Conservation (phyloP, 352 stramenopile species). For the Pythium dissimile region DNA sequence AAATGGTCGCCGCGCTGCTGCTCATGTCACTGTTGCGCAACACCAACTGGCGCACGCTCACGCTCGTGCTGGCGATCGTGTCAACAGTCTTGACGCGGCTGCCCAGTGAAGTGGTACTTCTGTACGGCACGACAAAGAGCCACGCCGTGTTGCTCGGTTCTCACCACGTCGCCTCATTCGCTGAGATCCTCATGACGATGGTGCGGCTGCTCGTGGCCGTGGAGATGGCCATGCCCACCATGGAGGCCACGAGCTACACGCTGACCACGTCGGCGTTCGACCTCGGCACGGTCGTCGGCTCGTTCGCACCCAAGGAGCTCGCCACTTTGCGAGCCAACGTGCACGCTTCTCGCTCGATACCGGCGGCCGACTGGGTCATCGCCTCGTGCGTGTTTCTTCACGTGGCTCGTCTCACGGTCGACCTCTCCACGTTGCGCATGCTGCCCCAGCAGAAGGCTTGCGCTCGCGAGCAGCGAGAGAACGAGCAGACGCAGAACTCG, state of each 20-base stretch:
- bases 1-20: constrained; percentile 5
- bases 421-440: not conserved
- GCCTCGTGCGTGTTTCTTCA: not conserved
- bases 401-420: not conserved
- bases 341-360: too few relatives aligned
- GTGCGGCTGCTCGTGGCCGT: constrained; percentile 4
- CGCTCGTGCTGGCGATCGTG: not conserved
- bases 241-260: constrained; percentile 12
- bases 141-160: not conserved
- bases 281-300: constrained; percentile 1
- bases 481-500: not conserved
- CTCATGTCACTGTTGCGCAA: constrained; percentile 11
- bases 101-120: constrained; percentile 4
- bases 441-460: constrained; percentile 3
- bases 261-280: constrained; percentile 4
- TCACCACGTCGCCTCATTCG: constrained; percentile 1
- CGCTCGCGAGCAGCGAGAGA: not conserved
- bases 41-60: constrained; percentile 16
- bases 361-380: not conserved
- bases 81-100: not conserved
- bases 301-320: not conserved
- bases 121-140: not conserved
- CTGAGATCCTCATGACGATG: not conserved
- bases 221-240: constrained; percentile 5
- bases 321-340: not conserved